A percentile compares a stretch with the other conserved stretches of the same genome.
phyloP scores from a whole-genome alignment of 2,329 filamentous ascomycete species.

The Microdochium nivale region DNA sequence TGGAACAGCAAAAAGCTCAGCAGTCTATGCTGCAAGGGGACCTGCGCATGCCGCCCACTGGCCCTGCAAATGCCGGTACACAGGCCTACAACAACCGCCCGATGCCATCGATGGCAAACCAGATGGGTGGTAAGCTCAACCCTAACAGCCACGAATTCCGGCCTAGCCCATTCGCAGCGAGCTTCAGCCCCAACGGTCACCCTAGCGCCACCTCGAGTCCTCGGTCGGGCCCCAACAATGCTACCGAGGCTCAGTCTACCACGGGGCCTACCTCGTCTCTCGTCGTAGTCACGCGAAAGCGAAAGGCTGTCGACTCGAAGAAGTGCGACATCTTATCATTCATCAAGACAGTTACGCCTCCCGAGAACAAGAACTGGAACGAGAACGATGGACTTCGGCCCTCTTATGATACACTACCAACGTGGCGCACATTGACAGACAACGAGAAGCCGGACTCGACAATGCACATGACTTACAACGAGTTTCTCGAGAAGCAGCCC shows the following conservation, averaged over 20 bases:
- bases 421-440: constrained; percentile 66
- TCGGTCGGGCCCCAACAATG: constrained; percentile 47
- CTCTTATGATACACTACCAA: constrained; percentile 75
- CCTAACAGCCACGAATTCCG: constrained; percentile 71
- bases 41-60: constrained; percentile 63
- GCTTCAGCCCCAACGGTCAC: constrained; percentile 66
- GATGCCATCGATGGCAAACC: constrained; percentile 39
- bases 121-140: constrained; percentile 50
- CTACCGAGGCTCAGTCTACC: constrained; percentile 20
- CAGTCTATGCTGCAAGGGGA: constrained; percentile 52
- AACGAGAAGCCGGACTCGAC: constrained; percentile 63
- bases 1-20: constrained; percentile 41
- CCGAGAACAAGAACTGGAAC: constrained; percentile 53
- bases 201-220: constrained; percentile 68
- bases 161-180: constrained; percentile 70
- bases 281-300: constrained; percentile 61
- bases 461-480: constrained; percentile 60
- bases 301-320: constrained; percentile 60
- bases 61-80: constrained; percentile 53
- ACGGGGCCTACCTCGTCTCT: constrained; percentile 26
- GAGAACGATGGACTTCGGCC: constrained; percentile 77
- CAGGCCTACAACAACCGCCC: constrained; percentile 41
- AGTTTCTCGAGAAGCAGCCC: constrained; percentile 67
- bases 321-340: constrained; percentile 51
- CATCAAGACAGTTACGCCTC: constrained; percentile 44